Evolutionary conservation across 371 early-diverging fungal genomes (phyloP).

Genomic region (Haplosporangium sp.): DNA sequence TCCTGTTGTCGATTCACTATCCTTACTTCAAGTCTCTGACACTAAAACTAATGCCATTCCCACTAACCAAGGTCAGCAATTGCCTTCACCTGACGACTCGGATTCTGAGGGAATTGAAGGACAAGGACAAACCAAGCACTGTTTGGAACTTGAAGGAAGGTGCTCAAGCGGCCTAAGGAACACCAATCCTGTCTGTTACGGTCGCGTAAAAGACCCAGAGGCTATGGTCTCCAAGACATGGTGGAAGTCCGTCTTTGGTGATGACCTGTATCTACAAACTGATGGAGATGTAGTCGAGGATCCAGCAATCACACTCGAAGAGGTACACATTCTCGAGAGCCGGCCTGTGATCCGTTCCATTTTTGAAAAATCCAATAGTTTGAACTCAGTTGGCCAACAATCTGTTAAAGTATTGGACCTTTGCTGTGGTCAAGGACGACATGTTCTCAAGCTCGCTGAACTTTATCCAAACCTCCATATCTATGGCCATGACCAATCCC

Average conservation of each 20-base stretch:
- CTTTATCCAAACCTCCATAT: slow-evolving; percentile 62
- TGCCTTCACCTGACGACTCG: not conserved
- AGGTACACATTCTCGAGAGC: slow-evolving; percentile 61
- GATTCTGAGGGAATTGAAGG: not conserved
- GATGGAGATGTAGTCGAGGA: slow-evolving; percentile 80
- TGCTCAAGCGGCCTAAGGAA: not conserved
- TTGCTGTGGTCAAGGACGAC: slow-evolving; percentile 72
- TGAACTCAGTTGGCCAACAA: slow-evolving; percentile 58
- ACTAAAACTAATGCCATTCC: not conserved
- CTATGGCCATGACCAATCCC: slow-evolving; percentile 70
- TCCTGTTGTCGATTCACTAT: not conserved
- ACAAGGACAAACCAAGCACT: not conserved
- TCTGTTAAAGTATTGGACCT: not conserved
- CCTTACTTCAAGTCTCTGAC: not conserved
- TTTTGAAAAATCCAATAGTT: slow-evolving; percentile 21
- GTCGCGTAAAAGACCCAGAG: slow-evolving; percentile 56
- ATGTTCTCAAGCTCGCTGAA: slow-evolving; percentile 61
- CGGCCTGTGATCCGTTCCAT: not conserved
- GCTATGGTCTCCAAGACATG: slow-evolving; percentile 65
- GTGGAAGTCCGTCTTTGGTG: slow-evolving; percentile 72
- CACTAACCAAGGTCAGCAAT: not conserved
- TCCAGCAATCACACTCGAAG: slow-evolving; percentile 68
- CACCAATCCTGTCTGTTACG: slow-evolving; percentile 46
- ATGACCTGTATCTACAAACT: slow-evolving; percentile 70
- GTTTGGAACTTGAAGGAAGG: not conserved